These are phyloP conservation scores for Colletotrichum tropicicola DNA, from an alignment of 2,329 filamentous ascomycete genomes.

Conservation along the genomic window DNA sequence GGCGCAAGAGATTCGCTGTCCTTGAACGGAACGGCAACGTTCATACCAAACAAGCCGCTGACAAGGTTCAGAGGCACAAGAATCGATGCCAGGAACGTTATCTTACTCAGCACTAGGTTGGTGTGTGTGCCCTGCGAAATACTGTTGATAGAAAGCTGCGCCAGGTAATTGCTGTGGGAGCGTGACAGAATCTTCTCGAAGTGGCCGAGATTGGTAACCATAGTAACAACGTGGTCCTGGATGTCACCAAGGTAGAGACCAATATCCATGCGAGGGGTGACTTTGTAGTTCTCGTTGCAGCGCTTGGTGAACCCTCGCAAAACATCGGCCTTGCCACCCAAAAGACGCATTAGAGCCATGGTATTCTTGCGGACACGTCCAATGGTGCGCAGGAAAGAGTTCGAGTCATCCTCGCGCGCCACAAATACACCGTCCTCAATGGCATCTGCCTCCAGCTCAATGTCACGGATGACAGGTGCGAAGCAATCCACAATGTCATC, in stretches of 20 bases:
- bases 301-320: slow-evolving; percentile 98
- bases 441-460: slow-evolving; percentile 87
- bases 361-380: slow-evolving; percentile 93
- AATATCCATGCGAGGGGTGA: slow-evolving; percentile 95
- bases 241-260: slow-evolving; percentile 97
- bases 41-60: slow-evolving; percentile 89
- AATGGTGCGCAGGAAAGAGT: slow-evolving; percentile 85
- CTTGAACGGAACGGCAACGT: slow-evolving; percentile 77
- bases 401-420: slow-evolving; percentile 88
- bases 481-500: slow-evolving; percentile 99
- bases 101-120: slow-evolving; percentile 91
- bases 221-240: slow-evolving; percentile 98
- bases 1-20: slow-evolving; percentile 60
- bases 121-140: slow-evolving; percentile 88
- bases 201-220: slow-evolving; percentile 95
- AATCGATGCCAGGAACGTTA: slow-evolving; percentile 92
- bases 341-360: slow-evolving; percentile 89
- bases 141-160: slow-evolving; percentile 91
- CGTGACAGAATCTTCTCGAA: slow-evolving; percentile 98
- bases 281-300: slow-evolving; percentile 96
- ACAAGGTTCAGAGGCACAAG: slow-evolving; percentile 96
- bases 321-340: slow-evolving; percentile 98
- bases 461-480: slow-evolving; percentile 85
- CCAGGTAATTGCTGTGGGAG: slow-evolving; percentile 94
- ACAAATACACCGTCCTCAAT: slow-evolving; percentile 98